These are phyloP conservation scores for Scleromitrula shiraiana DNA, from an alignment of 2,329 filamentous ascomycete genomes.

Conservation along the genomic window DNA sequence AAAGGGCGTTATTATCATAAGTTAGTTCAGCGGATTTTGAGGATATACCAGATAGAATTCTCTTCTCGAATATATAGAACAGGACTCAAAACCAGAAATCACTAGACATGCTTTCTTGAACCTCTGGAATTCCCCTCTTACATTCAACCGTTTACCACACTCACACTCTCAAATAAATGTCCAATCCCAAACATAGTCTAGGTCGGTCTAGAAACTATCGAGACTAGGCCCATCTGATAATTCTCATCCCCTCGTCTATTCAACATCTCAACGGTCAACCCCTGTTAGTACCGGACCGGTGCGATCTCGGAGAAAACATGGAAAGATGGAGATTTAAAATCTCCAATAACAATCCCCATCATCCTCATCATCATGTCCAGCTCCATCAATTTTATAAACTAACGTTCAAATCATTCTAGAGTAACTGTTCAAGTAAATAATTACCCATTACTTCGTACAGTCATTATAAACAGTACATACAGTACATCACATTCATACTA, in stretches of 20 bases:
- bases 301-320: background rate
- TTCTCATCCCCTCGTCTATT: background rate
- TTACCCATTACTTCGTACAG: background rate
- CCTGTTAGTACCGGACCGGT: background rate
- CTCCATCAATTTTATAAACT: background rate
- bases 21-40: background rate
- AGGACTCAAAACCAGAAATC: too few species aligned
- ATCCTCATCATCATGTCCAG: too few species aligned
- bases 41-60: background rate
- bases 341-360: background rate
- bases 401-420: background rate
- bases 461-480: background rate
- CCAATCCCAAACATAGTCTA: too few species aligned
- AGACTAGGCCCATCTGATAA: too few species aligned
- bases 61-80: constrained; percentile 1
- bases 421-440: background rate
- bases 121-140: too few species aligned
- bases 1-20: constrained; percentile 1
- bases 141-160: too few species aligned
- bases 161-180: too few species aligned
- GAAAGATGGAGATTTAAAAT: background rate
- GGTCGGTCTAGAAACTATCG: too few species aligned
- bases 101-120: too few species aligned
- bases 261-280: background rate
- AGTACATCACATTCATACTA: background rate